Evolutionary conservation across 164 flowering plant genomes (phyloP).

Genomic region (Saururus chinensis): DNA sequence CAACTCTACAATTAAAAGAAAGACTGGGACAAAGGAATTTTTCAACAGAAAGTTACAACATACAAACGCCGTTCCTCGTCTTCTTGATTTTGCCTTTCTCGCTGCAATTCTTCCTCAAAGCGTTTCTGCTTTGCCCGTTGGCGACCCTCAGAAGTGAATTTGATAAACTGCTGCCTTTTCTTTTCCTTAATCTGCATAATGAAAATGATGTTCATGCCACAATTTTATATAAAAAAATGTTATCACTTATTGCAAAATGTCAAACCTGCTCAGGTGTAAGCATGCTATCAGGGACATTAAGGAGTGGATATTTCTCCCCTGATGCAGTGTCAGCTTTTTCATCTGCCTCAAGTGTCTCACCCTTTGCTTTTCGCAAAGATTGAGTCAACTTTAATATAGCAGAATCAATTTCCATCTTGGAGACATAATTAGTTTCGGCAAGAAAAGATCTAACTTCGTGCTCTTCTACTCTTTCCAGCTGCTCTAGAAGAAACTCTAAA

Average conservation of each 20-base stretch:
- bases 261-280: slow-evolving; percentile 82
- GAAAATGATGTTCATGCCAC: neutral
- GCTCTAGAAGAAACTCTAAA: slow-evolving; percentile 65
- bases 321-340: slow-evolving; percentile 52
- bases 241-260: neutral
- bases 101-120: slow-evolving; percentile 65
- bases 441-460: slow-evolving; percentile 53
- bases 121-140: slow-evolving; percentile 89
- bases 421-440: slow-evolving; percentile 56
- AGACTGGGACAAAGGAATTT: neutral
- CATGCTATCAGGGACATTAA: slow-evolving; percentile 62
- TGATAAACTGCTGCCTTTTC: slow-evolving; percentile 70
- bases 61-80: slow-evolving; percentile 91
- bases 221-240: no score
- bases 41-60: slow-evolving; percentile 11
- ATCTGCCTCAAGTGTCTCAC: slow-evolving; percentile 49
- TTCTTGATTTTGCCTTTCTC: slow-evolving; percentile 63
- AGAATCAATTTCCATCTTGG: slow-evolving; percentile 78
- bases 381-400: slow-evolving; percentile 43
- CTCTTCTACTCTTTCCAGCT: slow-evolving; percentile 59
- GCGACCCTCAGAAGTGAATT: slow-evolving; percentile 84
- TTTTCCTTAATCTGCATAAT: slow-evolving; percentile 72
- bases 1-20: neutral
- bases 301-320: slow-evolving; percentile 63
- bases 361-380: slow-evolving; percentile 68